Conservation (phyloP, 441 rosid species). For the Isatis lusitanica region DNA sequence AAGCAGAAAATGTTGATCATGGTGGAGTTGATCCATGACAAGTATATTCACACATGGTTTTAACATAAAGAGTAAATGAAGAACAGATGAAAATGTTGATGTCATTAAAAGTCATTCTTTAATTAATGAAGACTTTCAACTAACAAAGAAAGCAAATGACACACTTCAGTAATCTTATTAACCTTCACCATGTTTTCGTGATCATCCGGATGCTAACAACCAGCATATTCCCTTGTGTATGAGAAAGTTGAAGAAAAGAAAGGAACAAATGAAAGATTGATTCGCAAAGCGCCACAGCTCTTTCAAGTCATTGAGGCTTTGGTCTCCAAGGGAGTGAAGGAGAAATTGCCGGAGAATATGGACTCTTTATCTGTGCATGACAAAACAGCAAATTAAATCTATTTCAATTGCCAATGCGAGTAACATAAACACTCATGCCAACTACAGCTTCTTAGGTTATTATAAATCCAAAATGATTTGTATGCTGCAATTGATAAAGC, state of each 20-base stretch:
- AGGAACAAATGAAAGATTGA: constrained; percentile 25
- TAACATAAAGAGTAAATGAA: no score
- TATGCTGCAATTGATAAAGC: background rate
- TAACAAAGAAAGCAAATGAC: background rate
- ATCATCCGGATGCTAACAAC: constrained; percentile 18
- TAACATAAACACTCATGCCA: background rate
- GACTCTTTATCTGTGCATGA: constrained; percentile 78
- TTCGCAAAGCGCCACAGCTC: constrained; percentile 26
- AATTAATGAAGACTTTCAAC: no score
- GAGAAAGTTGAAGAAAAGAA: background rate
- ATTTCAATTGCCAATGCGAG: background rate
- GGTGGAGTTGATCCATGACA: no score
- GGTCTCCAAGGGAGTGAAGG: constrained; percentile 65
- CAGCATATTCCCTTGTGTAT: constrained; percentile 7
- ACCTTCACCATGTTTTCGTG: constrained; percentile 22
- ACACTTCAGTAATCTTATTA: constrained; percentile 24
- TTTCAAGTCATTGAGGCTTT: constrained; percentile 25
- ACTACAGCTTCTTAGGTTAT: constrained; percentile 5
- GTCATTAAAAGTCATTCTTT: no score
- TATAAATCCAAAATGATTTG: background rate
- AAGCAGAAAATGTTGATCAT: no score
- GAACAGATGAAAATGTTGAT: no score
- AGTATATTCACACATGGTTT: no score
- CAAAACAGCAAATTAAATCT: background rate
- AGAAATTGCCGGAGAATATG: constrained; percentile 86